Percentiles rank a stretch among this genome's conserved stretches.
Conservation (phyloP, 495 filamentous ascomycete species). For the Podospora anserina region DNA sequence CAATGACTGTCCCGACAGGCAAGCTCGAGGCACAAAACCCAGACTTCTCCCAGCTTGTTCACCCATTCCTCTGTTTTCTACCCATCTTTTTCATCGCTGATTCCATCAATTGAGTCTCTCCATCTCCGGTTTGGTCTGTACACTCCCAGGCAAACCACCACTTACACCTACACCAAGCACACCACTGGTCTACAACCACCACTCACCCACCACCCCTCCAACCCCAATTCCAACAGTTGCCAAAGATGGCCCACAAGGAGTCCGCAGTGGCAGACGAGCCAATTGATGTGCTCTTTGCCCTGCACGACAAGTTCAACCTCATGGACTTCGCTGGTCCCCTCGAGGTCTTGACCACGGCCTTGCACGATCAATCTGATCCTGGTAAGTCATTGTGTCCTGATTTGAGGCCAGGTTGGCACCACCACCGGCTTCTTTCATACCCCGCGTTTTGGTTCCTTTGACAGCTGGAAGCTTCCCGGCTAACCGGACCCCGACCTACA, state of each 20-base stretch:
- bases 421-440: background rate
- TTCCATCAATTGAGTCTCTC: slow-evolving; percentile 1
- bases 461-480: background rate
- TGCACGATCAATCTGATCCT: slow-evolving; percentile 59
- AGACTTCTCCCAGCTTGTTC: slow-evolving; percentile 9
- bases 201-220: slow-evolving; percentile 8
- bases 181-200: slow-evolving; percentile 16
- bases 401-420: background rate
- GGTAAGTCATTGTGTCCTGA: slow-evolving; percentile 43
- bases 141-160: slow-evolving; percentile 16
- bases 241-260: slow-evolving; percentile 49
- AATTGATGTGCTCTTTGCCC: slow-evolving; percentile 49
- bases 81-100: background rate
- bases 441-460: slow-evolving; percentile 3
- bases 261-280: slow-evolving; percentile 49
- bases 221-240: slow-evolving; percentile 19
- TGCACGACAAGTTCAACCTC: slow-evolving; percentile 50
- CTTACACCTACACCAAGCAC: slow-evolving; percentile 10
- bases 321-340: slow-evolving; percentile 67
- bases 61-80: slow-evolving; percentile 1
- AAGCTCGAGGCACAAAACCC: slow-evolving; percentile 17
- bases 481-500: slow-evolving; percentile 21
- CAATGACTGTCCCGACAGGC: slow-evolving; percentile 3
- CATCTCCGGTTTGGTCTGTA: slow-evolving; percentile 13
- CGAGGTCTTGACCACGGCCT: slow-evolving; percentile 58